phyloP scores from a whole-genome alignment of 306 rosid genomes.

The Cicer chorassanicum region DNA sequence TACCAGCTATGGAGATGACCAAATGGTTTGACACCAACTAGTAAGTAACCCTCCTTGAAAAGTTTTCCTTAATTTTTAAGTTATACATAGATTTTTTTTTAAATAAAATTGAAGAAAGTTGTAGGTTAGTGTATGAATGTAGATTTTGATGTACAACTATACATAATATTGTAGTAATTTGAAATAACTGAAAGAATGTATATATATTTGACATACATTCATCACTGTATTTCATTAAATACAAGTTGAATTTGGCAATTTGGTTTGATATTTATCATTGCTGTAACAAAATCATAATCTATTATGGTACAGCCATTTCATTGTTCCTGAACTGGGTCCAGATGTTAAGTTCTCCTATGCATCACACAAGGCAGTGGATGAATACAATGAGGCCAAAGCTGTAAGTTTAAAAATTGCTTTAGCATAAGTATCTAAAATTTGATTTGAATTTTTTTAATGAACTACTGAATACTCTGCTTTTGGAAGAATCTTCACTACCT shows the following conservation, averaged over 20 bases:
- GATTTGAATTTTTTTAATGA: not conserved
- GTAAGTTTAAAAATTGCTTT: slow-evolving; percentile 54
- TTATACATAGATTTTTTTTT: not conserved
- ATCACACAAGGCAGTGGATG: slow-evolving; percentile 83
- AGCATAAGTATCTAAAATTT: slow-evolving; percentile 20
- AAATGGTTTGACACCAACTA: slow-evolving; percentile 91
- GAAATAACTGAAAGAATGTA: slow-evolving; percentile 4
- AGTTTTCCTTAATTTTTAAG: not conserved
- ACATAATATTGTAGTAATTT: slow-evolving; percentile 12
- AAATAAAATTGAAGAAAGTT: slow-evolving; percentile 13
- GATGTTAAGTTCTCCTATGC: slow-evolving; percentile 79
- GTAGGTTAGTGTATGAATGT: slow-evolving; percentile 21
- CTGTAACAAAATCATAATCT: slow-evolving; percentile 31
- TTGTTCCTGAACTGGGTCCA: slow-evolving; percentile 89
- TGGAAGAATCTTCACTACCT: slow-evolving; percentile 12
- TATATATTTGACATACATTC: not conserved
- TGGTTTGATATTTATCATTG: slow-evolving; percentile 26
- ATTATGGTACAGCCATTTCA: slow-evolving; percentile 71
- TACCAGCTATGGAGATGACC: slow-evolving; percentile 92
- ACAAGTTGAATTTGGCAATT: slow-evolving; percentile 20
- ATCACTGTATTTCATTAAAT: slow-evolving; percentile 1
- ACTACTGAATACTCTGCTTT: not conserved
- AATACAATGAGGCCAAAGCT: slow-evolving; percentile 81
- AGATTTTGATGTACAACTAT: not conserved
- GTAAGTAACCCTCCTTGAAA: slow-evolving; percentile 45